Percentiles rank a stretch among this genome's conserved stretches.
phyloP scores from a whole-genome alignment of 208 protist genomes.

The Leptomonas pyrrhocoris region DNA sequence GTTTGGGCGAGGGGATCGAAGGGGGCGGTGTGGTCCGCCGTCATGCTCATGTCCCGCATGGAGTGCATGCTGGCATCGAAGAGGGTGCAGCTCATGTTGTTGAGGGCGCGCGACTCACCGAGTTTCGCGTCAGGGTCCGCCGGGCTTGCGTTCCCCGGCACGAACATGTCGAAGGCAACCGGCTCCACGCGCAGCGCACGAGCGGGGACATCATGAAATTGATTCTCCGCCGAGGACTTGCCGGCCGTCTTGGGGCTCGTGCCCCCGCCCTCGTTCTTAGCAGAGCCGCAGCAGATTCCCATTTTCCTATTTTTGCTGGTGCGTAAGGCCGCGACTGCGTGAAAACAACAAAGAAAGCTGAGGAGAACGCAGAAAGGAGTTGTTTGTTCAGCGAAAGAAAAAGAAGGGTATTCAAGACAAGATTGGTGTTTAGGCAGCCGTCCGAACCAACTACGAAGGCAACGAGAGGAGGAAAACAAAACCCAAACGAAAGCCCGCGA shows the following conservation, averaged over 20 bases:
- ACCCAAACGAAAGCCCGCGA: no score
- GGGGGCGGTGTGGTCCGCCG: slow-evolving; percentile 10
- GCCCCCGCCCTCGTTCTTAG: not conserved
- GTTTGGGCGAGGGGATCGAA: slow-evolving; percentile 23
- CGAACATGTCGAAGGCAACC: slow-evolving; percentile 63
- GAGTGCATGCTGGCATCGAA: slow-evolving; percentile 67
- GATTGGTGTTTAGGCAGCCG: no score
- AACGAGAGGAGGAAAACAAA: no score
- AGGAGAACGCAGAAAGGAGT: no score
- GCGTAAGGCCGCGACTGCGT: no score
- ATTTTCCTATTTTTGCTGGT: slow-evolving; percentile 6
- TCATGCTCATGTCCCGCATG: slow-evolving; percentile 45
- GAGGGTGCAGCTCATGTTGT: slow-evolving; percentile 32
- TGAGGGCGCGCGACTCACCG: not conserved
- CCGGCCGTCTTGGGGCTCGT: slow-evolving; percentile 1
- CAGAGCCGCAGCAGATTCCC: slow-evolving; percentile 9
- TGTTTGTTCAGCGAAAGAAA: no score
- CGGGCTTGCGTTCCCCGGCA: slow-evolving; percentile 27
- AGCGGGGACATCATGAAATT: slow-evolving; percentile 7
- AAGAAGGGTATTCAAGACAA: no score
- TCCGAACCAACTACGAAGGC: no score
- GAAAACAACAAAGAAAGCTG: no score
- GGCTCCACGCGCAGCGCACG: slow-evolving; percentile 17
- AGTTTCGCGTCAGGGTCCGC: not conserved
- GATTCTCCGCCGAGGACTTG: not conserved